Percentiles rank a stretch among this genome's conserved stretches.
phyloP scores from a whole-genome alignment of 2,329 filamentous ascomycete genomes.

The Pseudocercospora pini-densiflorae region DNA sequence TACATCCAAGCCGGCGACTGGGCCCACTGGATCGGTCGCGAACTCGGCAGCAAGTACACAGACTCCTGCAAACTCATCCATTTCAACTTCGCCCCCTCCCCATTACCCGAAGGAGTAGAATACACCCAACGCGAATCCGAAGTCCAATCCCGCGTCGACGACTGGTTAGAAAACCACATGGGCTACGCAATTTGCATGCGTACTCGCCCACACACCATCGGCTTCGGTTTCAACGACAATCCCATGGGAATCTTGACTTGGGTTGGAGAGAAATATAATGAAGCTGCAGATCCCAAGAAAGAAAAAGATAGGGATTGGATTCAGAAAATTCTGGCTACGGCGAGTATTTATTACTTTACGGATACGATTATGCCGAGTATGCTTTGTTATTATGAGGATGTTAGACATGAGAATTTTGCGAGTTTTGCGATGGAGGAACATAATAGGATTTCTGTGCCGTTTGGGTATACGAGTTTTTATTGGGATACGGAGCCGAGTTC shows the following conservation, averaged over 20 bases:
- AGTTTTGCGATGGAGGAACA: constrained; percentile 42
- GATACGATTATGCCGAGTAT: constrained; percentile 45
- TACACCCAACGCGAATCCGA: constrained; percentile 43
- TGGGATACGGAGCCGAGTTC: constrained; percentile 44
- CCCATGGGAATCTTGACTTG: constrained; percentile 51
- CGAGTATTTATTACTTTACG: constrained; percentile 46
- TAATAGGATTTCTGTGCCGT: constrained; percentile 44
- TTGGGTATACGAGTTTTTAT: constrained; percentile 45
- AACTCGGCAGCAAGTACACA: constrained; percentile 44
- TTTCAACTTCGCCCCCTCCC: constrained; percentile 48
- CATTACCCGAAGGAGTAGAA: constrained; percentile 38
- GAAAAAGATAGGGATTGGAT: constrained; percentile 41
- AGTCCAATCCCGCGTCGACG: constrained; percentile 40
- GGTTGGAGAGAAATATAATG: constrained; percentile 50
- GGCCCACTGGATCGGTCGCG: constrained; percentile 47
- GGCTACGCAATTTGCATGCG: constrained; percentile 42
- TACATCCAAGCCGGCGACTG: constrained; percentile 48
- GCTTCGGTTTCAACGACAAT: constrained; percentile 49
- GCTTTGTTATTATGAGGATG: constrained; percentile 47
- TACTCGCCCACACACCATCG: constrained; percentile 51
- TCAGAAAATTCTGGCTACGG: constrained; percentile 39
- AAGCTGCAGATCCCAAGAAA: constrained; percentile 44
- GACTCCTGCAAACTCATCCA: constrained; percentile 46
- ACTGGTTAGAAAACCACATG: constrained; percentile 47
- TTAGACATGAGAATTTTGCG: constrained; percentile 45